Base-by-base conservation (phyloP, 768 basidiomycete species). In the Mycena chlorophos region DNA sequence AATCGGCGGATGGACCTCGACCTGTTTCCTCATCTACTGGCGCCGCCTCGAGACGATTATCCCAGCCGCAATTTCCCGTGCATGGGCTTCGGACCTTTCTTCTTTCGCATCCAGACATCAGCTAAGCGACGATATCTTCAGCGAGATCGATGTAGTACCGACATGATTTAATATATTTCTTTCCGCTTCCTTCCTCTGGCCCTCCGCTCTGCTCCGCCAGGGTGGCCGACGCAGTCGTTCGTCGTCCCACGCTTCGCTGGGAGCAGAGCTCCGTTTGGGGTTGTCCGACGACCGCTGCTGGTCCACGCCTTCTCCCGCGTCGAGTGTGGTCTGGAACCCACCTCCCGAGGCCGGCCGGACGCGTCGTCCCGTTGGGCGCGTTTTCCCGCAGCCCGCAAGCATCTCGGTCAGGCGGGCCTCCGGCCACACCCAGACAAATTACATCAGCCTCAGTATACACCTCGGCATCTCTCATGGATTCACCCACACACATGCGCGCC, bases 1-100 rank as follows among this genome's bases (percentile, higher is more conserved):
- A 22, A 17, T 56, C 1, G 55, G 55, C 2, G 55, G 55, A 1
- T 56, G 55, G 55, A n/a, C 25, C 13, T 56, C 49, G 17, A 4
- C 39, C 16, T 56, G 60, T 0, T 63, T 63, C 27, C 29, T 63
- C 2, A 50, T 57, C 3, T 63, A 63, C n/a, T 63, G 61, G 61
- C 23, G 47, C 10, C 29, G 43, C 2, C 46, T 63, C 1, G 51
- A 60, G 13, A 48, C 31, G 19, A 43, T 63, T 3, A 26, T 63
- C 2, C 55, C 61, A 1, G 26, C 28, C 12, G 55, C 55, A 1
- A 5, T 56, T 2, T 5, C 28, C 0, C 26, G 25, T 13, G 38
- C 47, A 1, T 56, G 55, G 55, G 22, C 6, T 16, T 12, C 40
- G 8, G 5, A 20, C 6, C 40, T 42, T 5, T 6, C 40, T 42